Base-by-base conservation (phyloP, 2,329 filamentous ascomycete species). In the Curvularia eragrostidis region DNA sequence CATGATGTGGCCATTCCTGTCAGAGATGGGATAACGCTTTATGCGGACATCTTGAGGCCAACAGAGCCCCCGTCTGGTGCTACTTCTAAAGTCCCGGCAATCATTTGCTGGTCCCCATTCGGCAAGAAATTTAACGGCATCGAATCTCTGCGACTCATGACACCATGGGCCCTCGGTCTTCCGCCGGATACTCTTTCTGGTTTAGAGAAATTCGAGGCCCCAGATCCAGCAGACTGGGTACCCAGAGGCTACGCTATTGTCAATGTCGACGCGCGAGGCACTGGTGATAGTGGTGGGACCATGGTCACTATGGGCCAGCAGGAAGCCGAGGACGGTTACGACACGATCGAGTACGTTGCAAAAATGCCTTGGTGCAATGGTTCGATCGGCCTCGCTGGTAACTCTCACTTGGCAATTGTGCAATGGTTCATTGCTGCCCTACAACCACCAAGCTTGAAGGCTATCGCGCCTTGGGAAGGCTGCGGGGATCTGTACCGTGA, bases 391-490 rank as follows among this genome's bases (percentile, higher is more conserved):
- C 55, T 81, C 64, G 74, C 77, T 1, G 81, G 81, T 0, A 82
- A 82, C 48, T 80, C 77, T 0, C 73, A 74, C 23, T 71, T 81
- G 10, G 79, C 78, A 78, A 58, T 61, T 8, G 19, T 36, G 10
- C 79, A 81, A 55, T 79, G 73, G 70, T 79, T 79, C 44, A 76
- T 81, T 18, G 80, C 79, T 0, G 70, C 77, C 0, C 65, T 76
- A 53, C 67, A 75, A 18, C 80, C 80, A 9, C 79, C 79, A 0
- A 73, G 69, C 10, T 67, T 82, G 7, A 72, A 70, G 23, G 72
- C 72, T 0, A 80, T 82, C 30, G 79, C 79, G 0, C 82, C 71
- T 46, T 79, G 79, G 78, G 81, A 83, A 61, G 81, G 42, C 12
- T 18, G 21, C 15, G 48, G 21, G 3, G 48, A 51, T 19, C 21